Percentiles rank a stretch among this genome's conserved stretches.
phyloP scores from a whole-genome alignment of 768 basidiomycete genomes.

The Lentinula sp. region DNA sequence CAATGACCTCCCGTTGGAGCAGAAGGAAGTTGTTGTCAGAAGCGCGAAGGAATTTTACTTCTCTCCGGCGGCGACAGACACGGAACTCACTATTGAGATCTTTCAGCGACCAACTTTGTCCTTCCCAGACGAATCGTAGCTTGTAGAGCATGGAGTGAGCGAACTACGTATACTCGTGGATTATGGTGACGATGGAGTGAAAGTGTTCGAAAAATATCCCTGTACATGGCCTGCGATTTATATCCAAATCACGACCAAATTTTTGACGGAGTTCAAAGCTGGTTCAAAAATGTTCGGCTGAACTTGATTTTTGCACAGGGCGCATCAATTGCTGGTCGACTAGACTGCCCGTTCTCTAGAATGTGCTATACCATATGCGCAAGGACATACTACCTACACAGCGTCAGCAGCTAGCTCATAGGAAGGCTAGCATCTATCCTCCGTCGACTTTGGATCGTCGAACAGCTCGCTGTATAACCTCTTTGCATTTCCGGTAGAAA shows the following conservation, averaged over 20 bases:
- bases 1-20: neutral
- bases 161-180: neutral
- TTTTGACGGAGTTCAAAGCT: conserved; percentile 1
- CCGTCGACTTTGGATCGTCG: no score
- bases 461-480: no score
- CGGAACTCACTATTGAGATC: neutral
- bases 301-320: neutral
- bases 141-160: neutral
- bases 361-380: no score
- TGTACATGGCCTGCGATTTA: neutral
- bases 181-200: no score
- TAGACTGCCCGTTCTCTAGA: neutral
- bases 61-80: neutral
- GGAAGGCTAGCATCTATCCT: no score
- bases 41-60: neutral
- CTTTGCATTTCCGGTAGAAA: no score
- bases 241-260: neutral
- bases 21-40: neutral
- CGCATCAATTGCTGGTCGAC: neutral
- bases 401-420: no score
- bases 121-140: neutral
- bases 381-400: no score
- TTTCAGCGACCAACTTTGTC: neutral
- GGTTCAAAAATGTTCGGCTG: neutral
- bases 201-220: neutral